Conservation (phyloP, 2,329 filamentous ascomycete species). For the Chaetomium sp. region DNA sequence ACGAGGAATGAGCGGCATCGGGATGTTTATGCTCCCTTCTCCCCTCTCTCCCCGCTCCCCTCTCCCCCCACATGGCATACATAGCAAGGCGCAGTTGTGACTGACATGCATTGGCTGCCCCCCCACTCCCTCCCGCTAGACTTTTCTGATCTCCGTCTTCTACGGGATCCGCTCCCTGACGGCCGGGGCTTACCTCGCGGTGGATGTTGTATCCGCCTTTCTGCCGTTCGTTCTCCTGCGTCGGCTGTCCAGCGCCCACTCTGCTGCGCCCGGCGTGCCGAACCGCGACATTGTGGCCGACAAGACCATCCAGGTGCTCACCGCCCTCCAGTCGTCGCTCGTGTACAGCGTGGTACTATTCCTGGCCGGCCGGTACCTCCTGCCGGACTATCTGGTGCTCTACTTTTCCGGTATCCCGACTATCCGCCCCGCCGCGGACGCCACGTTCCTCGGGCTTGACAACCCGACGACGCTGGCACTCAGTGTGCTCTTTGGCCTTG, state of each 20-base stretch:
- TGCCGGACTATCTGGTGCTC: constrained; percentile 65
- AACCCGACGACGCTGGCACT: constrained; percentile 47
- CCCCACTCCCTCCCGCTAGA: constrained; percentile 33
- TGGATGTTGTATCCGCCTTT: constrained; percentile 63
- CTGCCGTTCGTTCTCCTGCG: constrained; percentile 72
- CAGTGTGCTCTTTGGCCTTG: constrained; percentile 55
- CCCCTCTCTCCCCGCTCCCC: not conserved
- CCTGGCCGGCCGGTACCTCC: constrained; percentile 59
- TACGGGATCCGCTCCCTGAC: constrained; percentile 62
- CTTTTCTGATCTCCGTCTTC: constrained; percentile 71
- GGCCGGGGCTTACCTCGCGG: constrained; percentile 53
- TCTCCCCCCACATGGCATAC: constrained; percentile 7
- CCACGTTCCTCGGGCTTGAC: constrained; percentile 50
- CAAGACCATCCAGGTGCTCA: constrained; percentile 54
- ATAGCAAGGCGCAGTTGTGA: constrained; percentile 14
- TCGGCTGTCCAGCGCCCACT: constrained; percentile 57
- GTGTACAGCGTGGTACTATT: constrained; percentile 73
- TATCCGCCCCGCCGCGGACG: constrained; percentile 60
- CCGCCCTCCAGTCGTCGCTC: constrained; percentile 59
- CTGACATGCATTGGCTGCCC: constrained; percentile 12
- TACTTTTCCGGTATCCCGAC: constrained; percentile 69
- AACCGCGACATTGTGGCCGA: constrained; percentile 63
- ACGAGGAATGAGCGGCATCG: no score
- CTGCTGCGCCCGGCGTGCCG: constrained; percentile 44
- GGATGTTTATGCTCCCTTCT: no score